Evolutionary conservation across 495 filamentous ascomycete species (phyloP), one percentile per base, ranked within the genome.

Genomic region (Cercophora sp.): DNA sequence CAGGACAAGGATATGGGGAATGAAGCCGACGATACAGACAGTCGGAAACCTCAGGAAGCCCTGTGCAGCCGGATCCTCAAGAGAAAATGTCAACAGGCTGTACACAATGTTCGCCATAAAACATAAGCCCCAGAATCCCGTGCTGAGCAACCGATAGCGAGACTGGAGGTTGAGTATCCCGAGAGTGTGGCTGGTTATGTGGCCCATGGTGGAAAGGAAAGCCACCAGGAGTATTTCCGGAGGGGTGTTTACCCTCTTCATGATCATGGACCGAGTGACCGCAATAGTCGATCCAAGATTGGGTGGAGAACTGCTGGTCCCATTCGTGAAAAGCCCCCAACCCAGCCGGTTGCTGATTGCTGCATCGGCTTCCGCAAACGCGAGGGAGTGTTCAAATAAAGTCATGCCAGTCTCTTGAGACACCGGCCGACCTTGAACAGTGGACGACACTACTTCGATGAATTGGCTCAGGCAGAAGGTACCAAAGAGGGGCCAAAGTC

Each of bases 341-440:
- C 86, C 87, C 2, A 94, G 77, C 4, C 86, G 83, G 49, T 80
- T 85, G 60, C 84, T 81, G 34, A 95, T 81, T 55, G 89, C 85
- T 9, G 88, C 85, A 63, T 98, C 94, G 3, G 93, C 90, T 66
- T 98, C 94, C 1, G 93, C 89, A 68, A 97, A 98, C 0, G 93
- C 93, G 11, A 98, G 73, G 0, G 93, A 97, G 63, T 96, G 90
- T 58, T 98, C 93, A 63, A 98, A 93, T 16, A 97, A 79, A 0
- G 91, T 96, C 88, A 97, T 96, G 5, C 91, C 90, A 1, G 90
- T 93, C 70, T 97, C 93, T 0, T 89, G 84, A 52, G 85, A 80
- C 5, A 86, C 76, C 3, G 78, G 76, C 9, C 86, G 80, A n/a
- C 91, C 91, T 57, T 95, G 90, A n/a, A 97, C 74, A 4, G 92